Conservation (phyloP, 2,329 filamentous ascomycete genomes). For the Pezizomycotina sp. region DNA sequence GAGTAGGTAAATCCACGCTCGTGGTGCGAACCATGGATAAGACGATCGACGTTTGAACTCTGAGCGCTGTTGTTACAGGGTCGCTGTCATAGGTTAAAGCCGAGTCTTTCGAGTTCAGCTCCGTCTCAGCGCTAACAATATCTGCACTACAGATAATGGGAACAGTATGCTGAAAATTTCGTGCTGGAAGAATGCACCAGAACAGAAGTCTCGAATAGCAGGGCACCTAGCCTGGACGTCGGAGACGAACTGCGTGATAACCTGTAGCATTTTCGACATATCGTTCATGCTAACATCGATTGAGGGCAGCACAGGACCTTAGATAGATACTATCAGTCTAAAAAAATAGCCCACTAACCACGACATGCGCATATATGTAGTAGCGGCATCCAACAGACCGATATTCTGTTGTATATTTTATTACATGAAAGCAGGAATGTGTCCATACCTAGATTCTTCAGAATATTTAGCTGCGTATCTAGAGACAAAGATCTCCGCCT, state of each 20-base stretch:
- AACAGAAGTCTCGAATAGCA: slow-evolving; percentile 67
- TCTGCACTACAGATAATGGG: slow-evolving; percentile 78
- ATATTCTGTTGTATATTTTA: too few relatives aligned
- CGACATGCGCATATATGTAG: too few relatives aligned
- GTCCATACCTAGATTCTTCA: slow-evolving; percentile 14
- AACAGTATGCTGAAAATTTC: slow-evolving; percentile 66
- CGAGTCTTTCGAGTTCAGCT: slow-evolving; percentile 70
- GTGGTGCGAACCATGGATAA: slow-evolving; percentile 59
- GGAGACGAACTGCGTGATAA: slow-evolving; percentile 60
- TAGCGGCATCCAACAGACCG: too few relatives aligned
- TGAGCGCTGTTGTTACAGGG: slow-evolving; percentile 66
- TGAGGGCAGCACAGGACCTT: slow-evolving; percentile 8
- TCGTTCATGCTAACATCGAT: slow-evolving; percentile 29
- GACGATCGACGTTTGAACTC: slow-evolving; percentile 44
- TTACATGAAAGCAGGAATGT: slow-evolving; percentile 14
- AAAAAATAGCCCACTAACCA: too few relatives aligned
- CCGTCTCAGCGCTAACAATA: slow-evolving; percentile 63
- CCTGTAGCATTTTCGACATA: slow-evolving; percentile 52
- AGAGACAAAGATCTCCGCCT: slow-evolving; percentile 23
- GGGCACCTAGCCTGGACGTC: slow-evolving; percentile 61
- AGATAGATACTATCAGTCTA: slow-evolving; percentile 2
- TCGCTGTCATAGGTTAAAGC: slow-evolving; percentile 70
- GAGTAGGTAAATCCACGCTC: too few relatives aligned
- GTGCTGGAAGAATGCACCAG: slow-evolving; percentile 65
- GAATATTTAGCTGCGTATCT: slow-evolving; percentile 19